Evolutionary conservation across 1,139 yeast species (phyloP), one percentile per base, ranked within the genome.

Genomic region (Debaryomyces sp.): DNA sequence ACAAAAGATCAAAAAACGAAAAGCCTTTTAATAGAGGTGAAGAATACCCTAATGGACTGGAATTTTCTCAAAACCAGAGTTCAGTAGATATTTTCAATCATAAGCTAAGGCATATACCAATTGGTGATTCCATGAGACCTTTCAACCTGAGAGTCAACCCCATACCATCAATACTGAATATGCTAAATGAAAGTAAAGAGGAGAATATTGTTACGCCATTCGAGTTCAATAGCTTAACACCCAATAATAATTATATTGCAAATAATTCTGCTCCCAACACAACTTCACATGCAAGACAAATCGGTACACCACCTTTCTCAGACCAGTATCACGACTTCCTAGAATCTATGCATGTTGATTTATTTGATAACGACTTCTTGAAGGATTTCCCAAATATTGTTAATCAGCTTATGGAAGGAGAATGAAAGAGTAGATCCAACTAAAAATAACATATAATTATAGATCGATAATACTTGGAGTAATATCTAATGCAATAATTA

Each of bases 301-400:
- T 6, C 3, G 24, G 10, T 18, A 32, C 18, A 22, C 24, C 35
- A 6, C 35, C 23, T 4, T 41, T 41, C 43, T 41, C 41, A 15
- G 49, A 50, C 35, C 56, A 54, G 44, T 62, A 57, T 44, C 67
- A 67, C 38, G 62, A 61, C 33, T 66, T 63, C 48, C 61, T 66
- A 49, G 70, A 64, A 34, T 55, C 64, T n/a, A 58, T 68, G 61
- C 70, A 64, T 38, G 56, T 63, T 41, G 71, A 68, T 47, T 54
- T 67, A n/a, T 67, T 68, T 52, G 64, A 65, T 49, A 63, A 64
- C 48, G 70, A 66, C 43, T 63, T 63, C 43, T 65, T 66, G 55
- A 60, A 60, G 47, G 70, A 65, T 45, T 59, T 67, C 17, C 66
- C 67, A 4, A 60, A 61, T 47, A 60, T 64, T 10, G 57, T 63